A percentile compares a stretch with the other conserved stretches of the same genome.
phyloP scores from a whole-genome alignment of 2,329 filamentous ascomycete genomes.

The Thelonectria discophora region DNA sequence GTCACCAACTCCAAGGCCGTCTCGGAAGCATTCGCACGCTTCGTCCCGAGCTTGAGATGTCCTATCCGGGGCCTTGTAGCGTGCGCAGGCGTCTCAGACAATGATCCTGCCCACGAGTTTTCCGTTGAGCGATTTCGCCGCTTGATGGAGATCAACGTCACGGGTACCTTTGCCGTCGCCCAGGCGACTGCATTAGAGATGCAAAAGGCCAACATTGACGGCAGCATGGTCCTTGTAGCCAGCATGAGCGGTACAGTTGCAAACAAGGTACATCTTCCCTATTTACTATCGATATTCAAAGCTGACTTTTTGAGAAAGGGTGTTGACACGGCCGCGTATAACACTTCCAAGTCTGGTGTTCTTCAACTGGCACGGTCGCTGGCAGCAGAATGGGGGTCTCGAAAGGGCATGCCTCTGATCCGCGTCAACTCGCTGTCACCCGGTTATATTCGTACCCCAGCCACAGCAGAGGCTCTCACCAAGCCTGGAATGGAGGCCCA shows the following conservation, averaged over 20 bases:
- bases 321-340: conserved; percentile 56
- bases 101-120: conserved; percentile 41
- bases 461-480: conserved; percentile 43
- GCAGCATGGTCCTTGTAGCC: conserved; percentile 59
- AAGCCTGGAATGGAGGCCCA: conserved; percentile 44
- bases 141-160: conserved; percentile 55
- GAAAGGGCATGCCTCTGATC: conserved; percentile 52
- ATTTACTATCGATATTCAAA: conserved; percentile 31
- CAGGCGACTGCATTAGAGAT: conserved; percentile 52
- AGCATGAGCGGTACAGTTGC: conserved; percentile 59
- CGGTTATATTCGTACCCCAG: conserved; percentile 58
- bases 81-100: conserved; percentile 45
- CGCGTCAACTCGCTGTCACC: conserved; percentile 56
- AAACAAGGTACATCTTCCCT: conserved; percentile 43
- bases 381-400: conserved; percentile 61
- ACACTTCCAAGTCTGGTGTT: conserved; percentile 63
- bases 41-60: conserved; percentile 14
- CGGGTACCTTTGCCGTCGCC: conserved; percentile 58
- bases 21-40: neutral
- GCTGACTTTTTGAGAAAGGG: conserved; percentile 46
- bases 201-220: conserved; percentile 48
- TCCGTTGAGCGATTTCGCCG: conserved; percentile 35
- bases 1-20: conserved; percentile 6
- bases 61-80: conserved; percentile 45
- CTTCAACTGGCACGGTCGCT: conserved; percentile 60